Base-by-base conservation (phyloP, 305 asterid genomes). In the Galium porrigens region DNA sequence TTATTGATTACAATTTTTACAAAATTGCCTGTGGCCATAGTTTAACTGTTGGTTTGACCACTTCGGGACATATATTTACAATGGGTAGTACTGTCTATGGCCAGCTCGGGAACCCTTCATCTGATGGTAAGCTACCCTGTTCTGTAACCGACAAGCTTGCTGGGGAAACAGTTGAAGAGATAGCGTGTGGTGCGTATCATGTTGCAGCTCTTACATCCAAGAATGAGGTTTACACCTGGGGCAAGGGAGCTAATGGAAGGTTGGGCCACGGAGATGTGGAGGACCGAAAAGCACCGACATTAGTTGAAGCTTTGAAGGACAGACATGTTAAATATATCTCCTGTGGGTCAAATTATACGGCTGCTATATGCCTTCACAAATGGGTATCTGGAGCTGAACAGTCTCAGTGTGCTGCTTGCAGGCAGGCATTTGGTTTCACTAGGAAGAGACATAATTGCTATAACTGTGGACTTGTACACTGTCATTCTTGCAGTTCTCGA, bases 321-420 rank as follows among this genome's bases (percentile, higher is more conserved):
- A 65, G 95, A 59, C 92, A 89, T 41, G 92, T 94, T 7, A 94
- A 87, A 72, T 89, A 73, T 63, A 83, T 94, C 33, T 88, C 96
- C 17, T 92, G 96, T 74, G 99, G 99, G 65, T 89, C 97, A 22
- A 92, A 84, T 77, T 87, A 87, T 77, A 84, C 90, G 0, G 85
- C 95, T 4, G 94, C 94, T 9, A 84, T 92, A 65, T 92, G 97
- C 68, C 86, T 86, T 66, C 96, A 89, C 73, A 92, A 83, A 77
- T 87, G 95, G 97, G 96, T 89, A 71, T 87, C 97, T 1, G 94
- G 95, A 36, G 88, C 94, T 37, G 99, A 87, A 74, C 99, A 92
- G 70, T 87, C 96, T 44, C 99, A 92, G 77, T 92, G 97, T 74
- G 81, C 95, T 10, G 80, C 97, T 66, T 92, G 99, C 76, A 73